These are phyloP conservation scores for Aspergillus bombycis DNA, from an alignment of 2,329 filamentous ascomycete species.

Conservation along the genomic window DNA sequence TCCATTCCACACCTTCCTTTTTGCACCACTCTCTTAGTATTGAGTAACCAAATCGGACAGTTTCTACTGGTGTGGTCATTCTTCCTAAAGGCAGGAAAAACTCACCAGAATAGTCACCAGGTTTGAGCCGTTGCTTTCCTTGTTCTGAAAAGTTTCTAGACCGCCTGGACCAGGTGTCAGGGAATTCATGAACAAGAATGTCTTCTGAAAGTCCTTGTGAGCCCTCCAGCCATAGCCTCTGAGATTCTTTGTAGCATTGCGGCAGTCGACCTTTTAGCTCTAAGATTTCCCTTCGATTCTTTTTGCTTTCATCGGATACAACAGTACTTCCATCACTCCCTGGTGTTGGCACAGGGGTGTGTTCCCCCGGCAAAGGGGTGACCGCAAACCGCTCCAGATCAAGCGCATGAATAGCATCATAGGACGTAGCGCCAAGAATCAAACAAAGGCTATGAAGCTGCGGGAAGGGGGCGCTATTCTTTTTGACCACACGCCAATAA, in stretches of 20 bases:
- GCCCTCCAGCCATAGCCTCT: slow-evolving; percentile 49
- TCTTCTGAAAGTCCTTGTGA: slow-evolving; percentile 45
- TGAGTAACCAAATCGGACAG: slow-evolving; percentile 48
- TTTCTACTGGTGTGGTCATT: slow-evolving; percentile 48
- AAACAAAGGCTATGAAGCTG: slow-evolving; percentile 49
- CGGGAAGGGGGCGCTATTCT: slow-evolving; percentile 41
- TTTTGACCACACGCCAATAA: slow-evolving; percentile 51
- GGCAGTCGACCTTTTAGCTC: slow-evolving; percentile 45
- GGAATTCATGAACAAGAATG: slow-evolving; percentile 45
- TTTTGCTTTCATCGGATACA: slow-evolving; percentile 41
- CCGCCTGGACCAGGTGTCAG: slow-evolving; percentile 48
- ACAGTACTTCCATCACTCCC: slow-evolving; percentile 46
- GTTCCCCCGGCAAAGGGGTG: slow-evolving; percentile 43
- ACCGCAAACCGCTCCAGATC: slow-evolving; percentile 50
- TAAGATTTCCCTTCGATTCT: slow-evolving; percentile 40
- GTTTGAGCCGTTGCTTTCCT: slow-evolving; percentile 37
- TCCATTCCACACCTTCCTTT: slow-evolving; percentile 51
- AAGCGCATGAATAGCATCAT: slow-evolving; percentile 48
- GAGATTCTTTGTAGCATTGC: slow-evolving; percentile 46
- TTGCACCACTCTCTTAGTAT: slow-evolving; percentile 51
- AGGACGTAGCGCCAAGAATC: slow-evolving; percentile 51
- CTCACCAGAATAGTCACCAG: slow-evolving; percentile 39
- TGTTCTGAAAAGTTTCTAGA: slow-evolving; percentile 41
- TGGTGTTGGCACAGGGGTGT: slow-evolving; percentile 45
- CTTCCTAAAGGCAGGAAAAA: slow-evolving; percentile 49